Percentiles rank a stretch among this genome's conserved stretches.
These are phyloP conservation scores for Monosporascus sp. DNA, from an alignment of 2,329 filamentous ascomycete species.

Conservation along the genomic window DNA sequence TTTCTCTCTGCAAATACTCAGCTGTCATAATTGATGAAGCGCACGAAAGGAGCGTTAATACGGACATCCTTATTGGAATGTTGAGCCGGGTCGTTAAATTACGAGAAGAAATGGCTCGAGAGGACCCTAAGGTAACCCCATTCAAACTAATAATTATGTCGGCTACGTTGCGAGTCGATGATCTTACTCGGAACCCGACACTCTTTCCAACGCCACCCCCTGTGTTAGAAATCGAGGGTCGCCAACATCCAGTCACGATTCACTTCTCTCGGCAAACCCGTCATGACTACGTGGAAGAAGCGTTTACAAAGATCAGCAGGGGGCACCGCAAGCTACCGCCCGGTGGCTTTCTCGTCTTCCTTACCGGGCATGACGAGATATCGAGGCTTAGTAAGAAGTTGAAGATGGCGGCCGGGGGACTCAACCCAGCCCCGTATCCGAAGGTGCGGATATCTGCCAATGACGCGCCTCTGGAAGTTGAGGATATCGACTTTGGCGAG, in stretches of 20 bases:
- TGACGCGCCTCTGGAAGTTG: slow-evolving; percentile 74
- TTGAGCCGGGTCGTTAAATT: slow-evolving; percentile 87
- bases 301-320: slow-evolving; percentile 77
- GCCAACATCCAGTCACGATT: slow-evolving; percentile 82
- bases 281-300: slow-evolving; percentile 85
- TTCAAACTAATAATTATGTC: slow-evolving; percentile 98
- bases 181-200: slow-evolving; percentile 77
- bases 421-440: slow-evolving; percentile 51
- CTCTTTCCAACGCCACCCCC: slow-evolving; percentile 77
- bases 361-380: slow-evolving; percentile 94
- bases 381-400: slow-evolving; percentile 73
- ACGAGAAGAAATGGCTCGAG: slow-evolving; percentile 65
- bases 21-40: slow-evolving; percentile 94
- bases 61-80: slow-evolving; percentile 96
- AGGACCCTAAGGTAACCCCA: slow-evolving; percentile 66
- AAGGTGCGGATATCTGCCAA: slow-evolving; percentile 71
- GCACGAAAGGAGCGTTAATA: slow-evolving; percentile 95
- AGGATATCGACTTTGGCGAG: slow-evolving; percentile 79
- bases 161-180: slow-evolving; percentile 83
- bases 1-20: slow-evolving; percentile 83
- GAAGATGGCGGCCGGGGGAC: slow-evolving; percentile 58
- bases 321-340: slow-evolving; percentile 87
- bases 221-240: slow-evolving; percentile 81
- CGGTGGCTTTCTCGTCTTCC: slow-evolving; percentile 86
- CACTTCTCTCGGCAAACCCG: slow-evolving; percentile 83